Evolutionary conservation across 257 asterid genomes (phyloP).

Genomic region (Forsythia viridissima): DNA sequence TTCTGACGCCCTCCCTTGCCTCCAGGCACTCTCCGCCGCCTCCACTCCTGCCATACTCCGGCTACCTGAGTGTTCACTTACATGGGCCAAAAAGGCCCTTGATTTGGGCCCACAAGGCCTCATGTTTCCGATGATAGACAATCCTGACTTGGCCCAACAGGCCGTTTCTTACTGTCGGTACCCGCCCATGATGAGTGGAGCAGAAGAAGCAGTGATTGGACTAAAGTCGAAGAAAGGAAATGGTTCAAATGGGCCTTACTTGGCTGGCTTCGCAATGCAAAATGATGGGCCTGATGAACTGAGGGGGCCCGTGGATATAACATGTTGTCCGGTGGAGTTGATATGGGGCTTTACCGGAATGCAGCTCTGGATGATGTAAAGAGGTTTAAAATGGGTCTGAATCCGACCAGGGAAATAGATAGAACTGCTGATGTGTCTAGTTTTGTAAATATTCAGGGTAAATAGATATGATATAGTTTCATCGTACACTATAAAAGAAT

Average conservation of each 20-base stretch:
- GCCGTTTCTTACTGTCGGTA: slow-evolving; percentile 11
- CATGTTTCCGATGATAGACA: slow-evolving; percentile 24
- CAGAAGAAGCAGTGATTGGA: slow-evolving; percentile 13
- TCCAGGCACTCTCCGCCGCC: slow-evolving; percentile 21
- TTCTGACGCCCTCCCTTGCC: slow-evolving; percentile 24
- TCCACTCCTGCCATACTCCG: slow-evolving; percentile 23
- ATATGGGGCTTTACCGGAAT: slow-evolving; percentile 22
- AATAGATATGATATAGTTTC: too few relatives aligned
- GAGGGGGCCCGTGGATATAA: slow-evolving; percentile 18
- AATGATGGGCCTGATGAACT: slow-evolving; percentile 22
- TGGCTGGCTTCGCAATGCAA: slow-evolving; percentile 26
- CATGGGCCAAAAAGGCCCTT: slow-evolving; percentile 26
- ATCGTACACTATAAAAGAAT: too few relatives aligned
- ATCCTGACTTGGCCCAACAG: background rate
- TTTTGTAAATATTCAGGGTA: background rate
- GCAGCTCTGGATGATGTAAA: slow-evolving; percentile 17
- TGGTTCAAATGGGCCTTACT: slow-evolving; percentile 20
- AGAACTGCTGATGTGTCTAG: background rate
- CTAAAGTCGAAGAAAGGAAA: background rate
- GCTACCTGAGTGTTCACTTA: slow-evolving; percentile 12
- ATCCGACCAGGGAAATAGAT: background rate
- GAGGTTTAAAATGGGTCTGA: slow-evolving; percentile 16
- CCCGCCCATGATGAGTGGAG: slow-evolving; percentile 17
- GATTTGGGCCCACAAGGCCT: slow-evolving; percentile 23
- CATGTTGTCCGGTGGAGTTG: slow-evolving; percentile 20